Evolutionary conservation across 78 protist genomes (phyloP).

Genomic region (Cavenderia fasciculata): DNA sequence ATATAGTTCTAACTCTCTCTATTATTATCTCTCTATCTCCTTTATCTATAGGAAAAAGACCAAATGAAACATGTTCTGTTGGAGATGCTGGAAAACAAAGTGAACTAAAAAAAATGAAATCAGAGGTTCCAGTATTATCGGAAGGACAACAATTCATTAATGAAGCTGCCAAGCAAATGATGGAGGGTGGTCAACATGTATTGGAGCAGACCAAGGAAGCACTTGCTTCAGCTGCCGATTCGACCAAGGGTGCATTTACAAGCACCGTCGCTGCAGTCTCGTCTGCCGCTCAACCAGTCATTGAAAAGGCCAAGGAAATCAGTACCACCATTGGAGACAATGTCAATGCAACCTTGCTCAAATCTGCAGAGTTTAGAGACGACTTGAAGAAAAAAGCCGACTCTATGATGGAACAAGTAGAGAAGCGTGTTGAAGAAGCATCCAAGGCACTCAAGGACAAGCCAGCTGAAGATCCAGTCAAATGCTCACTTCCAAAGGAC

Average conservation of each 20-base stretch:
- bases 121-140: too few species aligned
- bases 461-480: neutral
- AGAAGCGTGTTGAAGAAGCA: neutral
- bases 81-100: too few species aligned
- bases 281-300: slow-evolving; percentile 29
- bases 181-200: neutral
- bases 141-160: slow-evolving; percentile 8
- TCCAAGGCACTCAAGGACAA: slow-evolving; percentile 3
- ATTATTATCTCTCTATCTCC: too few species aligned
- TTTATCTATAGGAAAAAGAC: too few species aligned
- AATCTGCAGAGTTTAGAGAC: neutral
- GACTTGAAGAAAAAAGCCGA: neutral
- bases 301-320: slow-evolving; percentile 61
- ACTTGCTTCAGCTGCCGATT: too few species aligned
- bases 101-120: too few species aligned
- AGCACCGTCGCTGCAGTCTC: slow-evolving; percentile 16
- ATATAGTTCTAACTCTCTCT: too few species aligned
- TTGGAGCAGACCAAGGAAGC: neutral
- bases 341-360: slow-evolving; percentile 3
- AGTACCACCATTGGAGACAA: slow-evolving; percentile 27
- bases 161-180: neutral
- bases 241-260: slow-evolving; percentile 9
- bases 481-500: neutral
- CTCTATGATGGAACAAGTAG: neutral
- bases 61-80: too few species aligned